Conservation (phyloP, 2,329 filamentous ascomycete species). For the Emericellopsis atlantica region DNA sequence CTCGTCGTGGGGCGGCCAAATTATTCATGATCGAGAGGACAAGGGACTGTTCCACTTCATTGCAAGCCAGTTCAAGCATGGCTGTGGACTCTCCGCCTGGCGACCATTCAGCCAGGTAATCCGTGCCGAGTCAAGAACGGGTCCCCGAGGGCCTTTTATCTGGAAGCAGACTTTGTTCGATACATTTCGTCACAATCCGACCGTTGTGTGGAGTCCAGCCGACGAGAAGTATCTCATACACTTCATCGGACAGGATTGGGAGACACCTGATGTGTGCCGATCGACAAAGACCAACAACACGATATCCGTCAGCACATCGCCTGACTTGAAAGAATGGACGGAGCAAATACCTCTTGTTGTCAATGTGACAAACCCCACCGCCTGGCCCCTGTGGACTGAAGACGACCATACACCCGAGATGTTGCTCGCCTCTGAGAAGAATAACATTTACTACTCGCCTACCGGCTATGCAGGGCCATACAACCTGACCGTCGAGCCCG, state of each 20-base stretch:
- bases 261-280: background rate
- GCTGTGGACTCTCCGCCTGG: conserved; percentile 27
- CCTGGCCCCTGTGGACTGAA: conserved; percentile 18
- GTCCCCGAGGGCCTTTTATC: conserved; percentile 25
- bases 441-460: conserved; percentile 18
- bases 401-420: conserved; percentile 14
- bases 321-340: conserved; percentile 1
- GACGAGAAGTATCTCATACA: conserved; percentile 26
- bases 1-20: conserved; percentile 29
- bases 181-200: conserved; percentile 28
- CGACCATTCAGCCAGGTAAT: conserved; percentile 25
- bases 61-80: conserved; percentile 24
- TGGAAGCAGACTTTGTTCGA: conserved; percentile 21
- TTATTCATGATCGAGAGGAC: conserved; percentile 24
- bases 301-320: conserved; percentile 9
- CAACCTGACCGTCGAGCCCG: conserved; percentile 15
- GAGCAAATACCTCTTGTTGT: background rate
- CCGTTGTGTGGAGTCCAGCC: conserved; percentile 23
- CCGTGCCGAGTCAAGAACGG: too few species aligned
- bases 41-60: conserved; percentile 25
- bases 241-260: conserved; percentile 18
- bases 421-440: conserved; percentile 19
- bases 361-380: conserved; percentile 21
- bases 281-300: conserved; percentile 2
- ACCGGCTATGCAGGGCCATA: conserved; percentile 14